A percentile compares a stretch with the other conserved stretches of the same genome.
These are phyloP conservation scores for Talinum fruticosum DNA, from an alignment of 148 eudicot species.

Conservation along the genomic window DNA sequence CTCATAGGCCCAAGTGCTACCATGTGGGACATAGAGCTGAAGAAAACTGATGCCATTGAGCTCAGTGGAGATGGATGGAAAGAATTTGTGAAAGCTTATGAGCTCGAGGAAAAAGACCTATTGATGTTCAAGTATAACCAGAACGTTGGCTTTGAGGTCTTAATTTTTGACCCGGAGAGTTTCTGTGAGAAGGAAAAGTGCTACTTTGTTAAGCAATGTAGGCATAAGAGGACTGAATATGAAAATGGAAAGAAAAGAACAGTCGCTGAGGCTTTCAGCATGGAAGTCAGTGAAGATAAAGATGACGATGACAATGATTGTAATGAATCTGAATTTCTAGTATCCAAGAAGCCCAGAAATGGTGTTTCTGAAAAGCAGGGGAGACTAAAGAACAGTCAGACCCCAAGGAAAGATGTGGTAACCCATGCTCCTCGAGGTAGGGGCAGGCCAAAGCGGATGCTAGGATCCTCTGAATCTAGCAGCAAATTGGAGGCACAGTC, in stretches of 20 bases:
- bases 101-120: constrained; percentile 32
- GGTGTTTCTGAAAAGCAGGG: background rate
- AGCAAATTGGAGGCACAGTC: constrained; percentile 5
- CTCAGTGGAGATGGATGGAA: constrained; percentile 46
- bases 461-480: background rate
- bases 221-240: constrained; percentile 1
- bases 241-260: constrained; percentile 20
- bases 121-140: constrained; percentile 46
- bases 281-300: constrained; percentile 25
- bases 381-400: background rate
- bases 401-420: background rate
- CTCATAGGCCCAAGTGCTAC: constrained; percentile 50
- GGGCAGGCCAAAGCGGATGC: background rate
- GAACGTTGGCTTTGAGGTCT: constrained; percentile 41
- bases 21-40: constrained; percentile 38
- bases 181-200: constrained; percentile 49
- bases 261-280: constrained; percentile 16
- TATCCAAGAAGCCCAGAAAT: constrained; percentile 2
- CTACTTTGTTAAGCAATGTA: constrained; percentile 44
- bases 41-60: constrained; percentile 22
- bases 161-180: constrained; percentile 41
- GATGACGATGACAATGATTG: background rate
- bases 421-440: background rate
- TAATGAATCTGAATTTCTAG: constrained; percentile 7
- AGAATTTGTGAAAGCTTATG: constrained; percentile 39